Base-by-base conservation (phyloP, 2,329 filamentous ascomycete genomes). In the Paraphoma sp. region DNA sequence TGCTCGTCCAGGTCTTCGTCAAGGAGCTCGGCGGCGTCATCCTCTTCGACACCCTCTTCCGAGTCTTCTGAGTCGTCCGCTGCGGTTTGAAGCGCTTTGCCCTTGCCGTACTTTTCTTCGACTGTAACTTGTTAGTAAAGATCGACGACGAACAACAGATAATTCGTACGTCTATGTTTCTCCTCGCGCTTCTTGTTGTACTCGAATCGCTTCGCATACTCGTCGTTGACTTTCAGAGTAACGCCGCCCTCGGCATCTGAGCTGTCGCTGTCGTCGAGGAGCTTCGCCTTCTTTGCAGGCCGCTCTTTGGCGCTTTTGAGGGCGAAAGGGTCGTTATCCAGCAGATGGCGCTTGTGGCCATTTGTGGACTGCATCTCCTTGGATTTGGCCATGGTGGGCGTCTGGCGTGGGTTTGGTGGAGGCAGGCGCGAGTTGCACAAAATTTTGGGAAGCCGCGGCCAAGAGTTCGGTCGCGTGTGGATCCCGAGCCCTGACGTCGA, bases 141-240 rank as follows among this genome's bases (percentile, higher is more conserved):
- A 16, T 23, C 23, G 23, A 23, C 23, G 5, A 23, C 23, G 23
- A 23, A 23, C 23, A 23, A 23, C 23, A 23, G 5, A 6, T 12
- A 18, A 78, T 86, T 68, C 23, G 23, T 71, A 90, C 89, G 76
- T 71, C 86, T 84, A 14, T 93, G 89, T 62, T 87, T 81, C 75
- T 99, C 95, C 73, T 96, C 93, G 55, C 94, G 87, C 81, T 97
- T 97, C 82, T 98, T 97, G 80, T 99, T 99, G 80, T 98, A 86
- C 77, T 99, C 95, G 69, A 97, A 98, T 41, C 92, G 85, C 65
- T 86, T 87, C 43, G 95, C 95, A 76, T 89, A 99, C 50, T 96
- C 92, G 74, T 93, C 83, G 77, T 99, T 98, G 78, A 99, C 89
- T 74, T 90, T 93, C 75, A 98, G 67, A 45, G 67, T 63, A 8